phyloP scores from a whole-genome alignment of 371 early-diverging fungal genomes.

The Umbelopsis sp. region DNA sequence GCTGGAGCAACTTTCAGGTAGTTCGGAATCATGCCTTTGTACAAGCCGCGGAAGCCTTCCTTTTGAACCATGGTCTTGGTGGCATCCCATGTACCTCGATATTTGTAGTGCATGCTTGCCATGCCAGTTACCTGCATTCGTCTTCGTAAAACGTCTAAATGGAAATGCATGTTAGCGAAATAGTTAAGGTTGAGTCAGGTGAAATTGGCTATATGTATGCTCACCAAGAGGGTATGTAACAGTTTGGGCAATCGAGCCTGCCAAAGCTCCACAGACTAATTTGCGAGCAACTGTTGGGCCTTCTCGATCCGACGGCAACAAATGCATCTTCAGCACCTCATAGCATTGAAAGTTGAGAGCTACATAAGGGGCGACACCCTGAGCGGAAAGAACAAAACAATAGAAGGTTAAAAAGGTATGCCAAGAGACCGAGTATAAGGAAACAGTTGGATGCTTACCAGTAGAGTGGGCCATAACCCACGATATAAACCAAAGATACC shows the following conservation, averaged over 20 bases:
- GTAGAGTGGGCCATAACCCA: slow-evolving; percentile 82
- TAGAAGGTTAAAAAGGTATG: not conserved
- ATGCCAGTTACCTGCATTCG: slow-evolving; percentile 89
- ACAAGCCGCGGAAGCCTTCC: slow-evolving; percentile 65
- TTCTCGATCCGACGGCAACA: slow-evolving; percentile 68
- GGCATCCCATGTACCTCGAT: slow-evolving; percentile 79
- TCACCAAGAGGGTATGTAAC: slow-evolving; percentile 85
- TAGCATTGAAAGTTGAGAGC: slow-evolving; percentile 86
- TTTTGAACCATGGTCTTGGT: slow-evolving; percentile 64
- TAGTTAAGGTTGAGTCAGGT: not conserved
- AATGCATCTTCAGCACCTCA: slow-evolving; percentile 73
- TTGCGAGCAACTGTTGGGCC: slow-evolving; percentile 68
- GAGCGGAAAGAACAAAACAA: not conserved
- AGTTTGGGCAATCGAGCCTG: slow-evolving; percentile 89
- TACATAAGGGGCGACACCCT: slow-evolving; percentile 88
- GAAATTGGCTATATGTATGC: slow-evolving; percentile 28
- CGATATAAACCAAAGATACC: slow-evolving; percentile 83
- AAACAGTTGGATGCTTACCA: slow-evolving; percentile 46
- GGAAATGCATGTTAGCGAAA: not conserved
- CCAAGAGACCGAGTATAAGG: not conserved
- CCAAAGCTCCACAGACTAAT: slow-evolving; percentile 86
- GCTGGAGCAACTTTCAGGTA: slow-evolving; percentile 88
- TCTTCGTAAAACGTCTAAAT: slow-evolving; percentile 76
- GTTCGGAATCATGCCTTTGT: slow-evolving; percentile 78
- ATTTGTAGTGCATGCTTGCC: slow-evolving; percentile 71